Conservation (phyloP, 2,329 filamentous ascomycete genomes). For the Botrytis fabae region DNA sequence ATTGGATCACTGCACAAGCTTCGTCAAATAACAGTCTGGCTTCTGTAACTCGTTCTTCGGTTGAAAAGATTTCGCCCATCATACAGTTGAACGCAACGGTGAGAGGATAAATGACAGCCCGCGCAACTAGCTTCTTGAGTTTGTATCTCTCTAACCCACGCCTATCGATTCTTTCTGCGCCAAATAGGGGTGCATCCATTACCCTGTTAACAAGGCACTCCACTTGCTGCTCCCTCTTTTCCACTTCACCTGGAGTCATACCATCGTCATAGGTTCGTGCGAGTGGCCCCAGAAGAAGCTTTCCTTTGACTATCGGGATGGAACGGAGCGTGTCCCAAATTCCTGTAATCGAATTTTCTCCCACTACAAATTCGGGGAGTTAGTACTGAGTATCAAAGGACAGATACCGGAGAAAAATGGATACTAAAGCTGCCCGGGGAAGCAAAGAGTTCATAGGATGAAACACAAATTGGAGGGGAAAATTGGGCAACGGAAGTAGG, state of each 20-base stretch:
- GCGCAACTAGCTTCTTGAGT: slow-evolving; percentile 4
- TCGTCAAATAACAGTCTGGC: slow-evolving; percentile 6
- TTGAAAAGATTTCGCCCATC: slow-evolving; percentile 16
- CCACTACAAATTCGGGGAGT: not conserved
- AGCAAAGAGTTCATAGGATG: not conserved
- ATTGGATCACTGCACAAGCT: slow-evolving; percentile 3
- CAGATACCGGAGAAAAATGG: not conserved
- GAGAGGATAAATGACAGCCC: slow-evolving; percentile 15
- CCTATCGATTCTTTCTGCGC: not conserved
- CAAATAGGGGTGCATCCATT: slow-evolving; percentile 1
- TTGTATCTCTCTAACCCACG: not conserved
- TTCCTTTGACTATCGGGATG: not conserved
- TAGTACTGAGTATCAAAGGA: not conserved
- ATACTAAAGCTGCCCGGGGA: not conserved
- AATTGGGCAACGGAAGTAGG: not conserved
- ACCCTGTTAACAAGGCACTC: slow-evolving; percentile 1
- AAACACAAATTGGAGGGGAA: not conserved
- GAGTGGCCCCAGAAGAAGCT: slow-evolving; percentile 5
- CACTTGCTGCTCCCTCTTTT: slow-evolving; percentile 4
- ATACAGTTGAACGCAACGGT: slow-evolving; percentile 15
- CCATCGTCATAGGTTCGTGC: slow-evolving; percentile 14
- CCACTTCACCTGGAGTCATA: not conserved
- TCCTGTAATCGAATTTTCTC: not conserved
- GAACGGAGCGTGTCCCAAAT: slow-evolving; percentile 1
- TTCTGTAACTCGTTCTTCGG: slow-evolving; percentile 5